A percentile compares a stretch with the other conserved stretches of the same genome.
phyloP scores from a whole-genome alignment of 805 yeast species.

The Saturnispora mendoncae region DNA sequence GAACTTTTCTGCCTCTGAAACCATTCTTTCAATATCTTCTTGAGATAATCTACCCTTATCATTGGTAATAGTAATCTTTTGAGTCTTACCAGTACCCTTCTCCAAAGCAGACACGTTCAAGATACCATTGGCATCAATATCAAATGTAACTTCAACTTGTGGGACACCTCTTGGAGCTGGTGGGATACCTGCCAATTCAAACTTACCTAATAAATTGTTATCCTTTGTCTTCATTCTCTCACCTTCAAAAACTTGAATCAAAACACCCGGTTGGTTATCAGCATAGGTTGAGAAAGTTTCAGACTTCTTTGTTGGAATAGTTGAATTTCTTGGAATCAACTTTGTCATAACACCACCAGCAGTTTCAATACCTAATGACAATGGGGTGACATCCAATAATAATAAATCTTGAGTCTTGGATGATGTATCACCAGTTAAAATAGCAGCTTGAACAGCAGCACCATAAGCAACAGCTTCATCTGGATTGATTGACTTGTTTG shows the following conservation, averaged over 20 bases:
- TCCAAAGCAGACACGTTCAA: slow-evolving; percentile 92
- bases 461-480: slow-evolving; percentile 99
- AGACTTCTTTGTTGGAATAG: slow-evolving; percentile 95
- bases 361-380: slow-evolving; percentile 95
- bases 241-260: slow-evolving; percentile 96
- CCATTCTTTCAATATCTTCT: slow-evolving; percentile 98
- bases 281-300: slow-evolving; percentile 95
- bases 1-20: slow-evolving; percentile 93
- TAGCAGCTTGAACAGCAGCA: slow-evolving; percentile 98
- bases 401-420: slow-evolving; percentile 89
- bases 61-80: slow-evolving; percentile 95
- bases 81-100: slow-evolving; percentile 97
- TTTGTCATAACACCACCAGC: slow-evolving; percentile 99
- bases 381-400: slow-evolving; percentile 93
- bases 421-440: slow-evolving; percentile 90
- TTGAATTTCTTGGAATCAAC: slow-evolving; percentile 96
- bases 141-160: slow-evolving; percentile 95
- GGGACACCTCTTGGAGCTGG: slow-evolving; percentile 99
- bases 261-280: slow-evolving; percentile 97
- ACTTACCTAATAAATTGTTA: slow-evolving; percentile 94
- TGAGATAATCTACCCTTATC: slow-evolving; percentile 97
- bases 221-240: slow-evolving; percentile 95
- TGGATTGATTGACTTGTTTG: slow-evolving; percentile 93
- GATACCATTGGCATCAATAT: slow-evolving; percentile 95
- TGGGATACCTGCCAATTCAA: slow-evolving; percentile 93